These are phyloP conservation scores for Nematocida parisii DNA, from an alignment of 371 early-diverging fungal genomes.

Conservation along the genomic window DNA sequence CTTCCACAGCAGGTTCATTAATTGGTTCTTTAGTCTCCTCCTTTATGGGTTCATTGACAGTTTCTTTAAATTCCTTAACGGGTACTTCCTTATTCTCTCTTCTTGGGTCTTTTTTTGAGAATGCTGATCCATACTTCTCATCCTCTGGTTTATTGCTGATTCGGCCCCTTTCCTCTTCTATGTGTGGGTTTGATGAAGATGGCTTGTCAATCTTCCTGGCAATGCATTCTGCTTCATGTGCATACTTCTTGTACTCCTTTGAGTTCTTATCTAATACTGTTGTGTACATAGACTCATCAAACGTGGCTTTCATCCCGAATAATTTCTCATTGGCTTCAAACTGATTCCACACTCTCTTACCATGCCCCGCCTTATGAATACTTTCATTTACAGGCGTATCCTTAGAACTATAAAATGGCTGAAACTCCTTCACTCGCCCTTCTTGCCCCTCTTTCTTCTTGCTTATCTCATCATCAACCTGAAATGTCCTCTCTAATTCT, in stretches of 20 bases:
- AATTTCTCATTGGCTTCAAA: conserved; percentile 87
- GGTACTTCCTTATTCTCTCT: neutral
- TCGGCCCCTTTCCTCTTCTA: conserved; percentile 84
- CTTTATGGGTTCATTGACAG: neutral
- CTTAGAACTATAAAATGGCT: neutral
- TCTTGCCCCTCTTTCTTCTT: conserved; percentile 28
- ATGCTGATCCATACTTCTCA: conserved; percentile 48
- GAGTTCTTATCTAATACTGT: conserved; percentile 80
- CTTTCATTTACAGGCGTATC: neutral
- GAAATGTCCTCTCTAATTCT: conserved; percentile 19
- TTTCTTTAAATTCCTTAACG: neutral
- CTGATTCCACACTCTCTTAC: conserved; percentile 80
- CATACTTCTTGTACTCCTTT: conserved; percentile 79
- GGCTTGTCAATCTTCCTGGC: conserved; percentile 82
- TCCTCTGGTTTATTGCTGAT: conserved; percentile 73
- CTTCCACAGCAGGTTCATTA: neutral
- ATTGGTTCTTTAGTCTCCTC: neutral
- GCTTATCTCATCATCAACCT: conserved; percentile 26
- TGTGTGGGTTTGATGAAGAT: conserved; percentile 75
- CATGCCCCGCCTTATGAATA: neutral
- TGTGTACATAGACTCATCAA: conserved; percentile 88
- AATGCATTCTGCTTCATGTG: conserved; percentile 78
- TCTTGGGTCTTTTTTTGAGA: neutral
- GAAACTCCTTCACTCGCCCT: neutral
- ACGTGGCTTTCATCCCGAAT: conserved; percentile 88